Percentiles rank a stretch among this genome's conserved stretches.
These are phyloP conservation scores for Cephalotrichum gorgonifer DNA, from an alignment of 2,329 filamentous ascomycete species.

Conservation along the genomic window DNA sequence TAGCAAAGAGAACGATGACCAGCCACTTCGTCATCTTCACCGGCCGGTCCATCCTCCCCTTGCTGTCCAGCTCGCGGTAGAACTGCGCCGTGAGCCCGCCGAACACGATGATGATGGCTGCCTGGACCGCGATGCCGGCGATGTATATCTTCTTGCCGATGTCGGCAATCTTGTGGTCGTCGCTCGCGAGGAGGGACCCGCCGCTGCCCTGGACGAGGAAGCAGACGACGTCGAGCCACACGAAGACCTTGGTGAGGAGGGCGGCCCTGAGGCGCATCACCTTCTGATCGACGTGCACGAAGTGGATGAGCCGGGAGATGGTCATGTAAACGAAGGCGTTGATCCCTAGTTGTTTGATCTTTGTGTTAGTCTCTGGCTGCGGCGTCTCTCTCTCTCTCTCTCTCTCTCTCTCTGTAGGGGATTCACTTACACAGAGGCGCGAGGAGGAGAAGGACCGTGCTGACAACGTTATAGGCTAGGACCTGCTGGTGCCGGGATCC, in stretches of 20 bases:
- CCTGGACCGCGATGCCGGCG: conserved; percentile 24
- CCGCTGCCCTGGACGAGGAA: conserved; percentile 33
- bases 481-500: conserved; percentile 27
- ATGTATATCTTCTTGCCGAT: conserved; percentile 28
- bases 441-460: conserved; percentile 26
- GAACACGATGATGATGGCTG: conserved; percentile 27
- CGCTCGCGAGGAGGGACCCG: conserved; percentile 24
- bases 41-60: conserved; percentile 10
- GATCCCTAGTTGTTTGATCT: conserved; percentile 18
- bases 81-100: conserved; percentile 22
- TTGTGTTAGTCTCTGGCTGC: not conserved
- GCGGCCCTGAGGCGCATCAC: conserved; percentile 23
- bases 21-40: conserved; percentile 21
- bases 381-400: too few species aligned
- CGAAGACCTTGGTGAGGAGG: conserved; percentile 32
- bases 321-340: conserved; percentile 35
- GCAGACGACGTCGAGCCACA: conserved; percentile 34
- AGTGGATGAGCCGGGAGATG: conserved; percentile 27
- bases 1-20: conserved; percentile 20
- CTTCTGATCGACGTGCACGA: conserved; percentile 24
- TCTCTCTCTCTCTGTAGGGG: too few species aligned
- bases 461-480: conserved; percentile 16
- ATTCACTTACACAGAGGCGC: conserved; percentile 25
- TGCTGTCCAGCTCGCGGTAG: conserved; percentile 16
- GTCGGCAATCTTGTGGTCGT: conserved; percentile 14